A percentile compares a stretch with the other conserved stretches of the same genome.
Evolutionary conservation across 176 grass and related monocot genomes (phyloP).

Genomic region (Otatea glauca): DNA sequence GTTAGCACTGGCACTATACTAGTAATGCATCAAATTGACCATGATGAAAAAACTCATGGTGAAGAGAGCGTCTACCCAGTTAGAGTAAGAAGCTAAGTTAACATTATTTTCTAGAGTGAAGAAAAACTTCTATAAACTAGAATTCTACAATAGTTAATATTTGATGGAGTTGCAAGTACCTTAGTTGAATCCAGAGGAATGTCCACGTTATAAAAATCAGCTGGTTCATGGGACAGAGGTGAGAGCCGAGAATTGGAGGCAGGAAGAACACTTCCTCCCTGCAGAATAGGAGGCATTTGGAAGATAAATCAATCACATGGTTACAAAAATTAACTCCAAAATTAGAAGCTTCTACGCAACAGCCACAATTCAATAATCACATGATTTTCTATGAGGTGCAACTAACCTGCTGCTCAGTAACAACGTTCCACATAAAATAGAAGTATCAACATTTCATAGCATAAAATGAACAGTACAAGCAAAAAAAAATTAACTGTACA

Average conservation of each 20-base stretch:
- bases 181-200: slow-evolving; percentile 88
- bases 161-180: slow-evolving; percentile 42
- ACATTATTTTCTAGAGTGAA: not conserved
- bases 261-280: slow-evolving; percentile 73
- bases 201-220: slow-evolving; percentile 93
- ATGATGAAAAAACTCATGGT: not conserved
- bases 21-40: not conserved
- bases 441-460: slow-evolving; percentile 1
- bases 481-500: not conserved
- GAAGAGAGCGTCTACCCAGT: slow-evolving; percentile 21
- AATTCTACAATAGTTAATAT: slow-evolving; percentile 14
- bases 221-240: slow-evolving; percentile 86
- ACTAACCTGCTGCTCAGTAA: not conserved
- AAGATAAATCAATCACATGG: slow-evolving; percentile 17
- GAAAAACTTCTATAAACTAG: slow-evolving; percentile 10
- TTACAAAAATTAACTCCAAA: not conserved
- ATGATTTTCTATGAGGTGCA: not conserved
- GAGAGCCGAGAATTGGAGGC: slow-evolving; percentile 86
- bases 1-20: no score
- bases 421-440: slow-evolving; percentile 9
- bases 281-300: slow-evolving; percentile 23
- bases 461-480: not conserved
- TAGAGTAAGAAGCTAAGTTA: slow-evolving; percentile 20
- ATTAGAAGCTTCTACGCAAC: not conserved
- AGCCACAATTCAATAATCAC: not conserved